Percentiles rank a stretch among this genome's conserved stretches.
phyloP scores from a whole-genome alignment of 495 filamentous ascomycete genomes.

The Aspergillus taichungensis region DNA sequence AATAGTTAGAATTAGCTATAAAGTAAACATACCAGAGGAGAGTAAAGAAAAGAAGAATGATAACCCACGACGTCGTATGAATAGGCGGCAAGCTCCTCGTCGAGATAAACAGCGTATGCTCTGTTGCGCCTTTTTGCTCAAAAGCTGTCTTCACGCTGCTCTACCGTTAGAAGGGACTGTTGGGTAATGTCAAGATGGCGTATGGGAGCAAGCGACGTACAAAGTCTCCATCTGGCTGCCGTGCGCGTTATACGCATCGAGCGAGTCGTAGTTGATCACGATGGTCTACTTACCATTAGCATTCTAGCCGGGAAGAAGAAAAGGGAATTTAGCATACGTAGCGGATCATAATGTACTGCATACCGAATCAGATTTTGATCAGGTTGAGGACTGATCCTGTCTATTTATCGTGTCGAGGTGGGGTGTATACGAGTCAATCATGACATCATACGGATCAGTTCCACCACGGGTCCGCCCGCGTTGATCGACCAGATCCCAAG shows the following conservation, averaged over 20 bases:
- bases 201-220: neutral
- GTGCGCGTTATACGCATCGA: slow-evolving; percentile 9
- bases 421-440: too few species aligned
- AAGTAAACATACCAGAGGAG: neutral
- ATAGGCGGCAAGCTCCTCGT: slow-evolving; percentile 10
- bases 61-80: slow-evolving; percentile 8
- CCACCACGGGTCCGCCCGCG: too few species aligned
- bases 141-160: slow-evolving; percentile 4
- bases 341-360: too few species aligned
- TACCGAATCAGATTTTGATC: too few species aligned
- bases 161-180: neutral
- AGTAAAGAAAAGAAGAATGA: neutral
- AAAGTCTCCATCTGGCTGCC: slow-evolving; percentile 8
- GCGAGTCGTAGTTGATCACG: slow-evolving; percentile 9
- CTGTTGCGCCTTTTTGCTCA: slow-evolving; percentile 2
- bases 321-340: neutral
- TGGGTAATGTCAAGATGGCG: too few species aligned
- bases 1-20: neutral
- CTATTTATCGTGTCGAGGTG: too few species aligned
- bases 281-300: neutral
- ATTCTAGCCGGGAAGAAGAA: neutral
- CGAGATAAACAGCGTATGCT: slow-evolving; percentile 8
- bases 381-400: too few species aligned
- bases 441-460: too few species aligned
- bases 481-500: too few species aligned